Conservation (phyloP, 75 land plant species). For the Pinus albicaulis region DNA sequence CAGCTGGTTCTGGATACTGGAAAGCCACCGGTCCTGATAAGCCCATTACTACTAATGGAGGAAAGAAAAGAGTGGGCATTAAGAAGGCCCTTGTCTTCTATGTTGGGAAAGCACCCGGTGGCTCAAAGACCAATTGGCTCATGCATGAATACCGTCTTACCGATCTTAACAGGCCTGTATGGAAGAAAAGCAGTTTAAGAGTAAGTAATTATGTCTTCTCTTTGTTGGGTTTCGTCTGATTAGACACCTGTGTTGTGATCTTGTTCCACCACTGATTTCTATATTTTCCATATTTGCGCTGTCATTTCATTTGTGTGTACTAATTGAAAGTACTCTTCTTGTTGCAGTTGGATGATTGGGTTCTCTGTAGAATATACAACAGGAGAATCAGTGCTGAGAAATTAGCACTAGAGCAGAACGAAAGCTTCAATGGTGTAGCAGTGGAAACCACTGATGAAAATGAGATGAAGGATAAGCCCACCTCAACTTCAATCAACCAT, state of each 20-base stretch:
- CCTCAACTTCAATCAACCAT: background rate
- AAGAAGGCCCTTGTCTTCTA: conserved; percentile 23
- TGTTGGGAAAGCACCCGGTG: conserved; percentile 14
- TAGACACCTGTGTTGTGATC: background rate
- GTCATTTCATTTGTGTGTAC: background rate
- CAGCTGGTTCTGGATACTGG: conserved; percentile 19
- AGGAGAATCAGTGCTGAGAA: conserved; percentile 8
- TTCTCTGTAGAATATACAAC: conserved; percentile 12
- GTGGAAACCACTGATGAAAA: background rate
- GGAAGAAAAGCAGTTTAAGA: conserved; percentile 8
- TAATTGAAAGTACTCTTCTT: conserved; percentile 3
- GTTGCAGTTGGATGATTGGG: conserved; percentile 13
- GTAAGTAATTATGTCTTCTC: background rate
- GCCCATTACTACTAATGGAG: conserved; percentile 8
- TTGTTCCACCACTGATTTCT: background rate
- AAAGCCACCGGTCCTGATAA: conserved; percentile 17
- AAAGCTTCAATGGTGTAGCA: background rate
- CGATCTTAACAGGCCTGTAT: conserved; percentile 4
- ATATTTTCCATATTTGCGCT: too few relatives aligned
- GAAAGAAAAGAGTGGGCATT: conserved; percentile 8
- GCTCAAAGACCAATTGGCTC: conserved; percentile 16
- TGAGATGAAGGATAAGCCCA: background rate
- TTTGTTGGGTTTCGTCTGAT: background rate
- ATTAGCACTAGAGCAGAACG: conserved; percentile 5
- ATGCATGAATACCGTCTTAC: conserved; percentile 20